phyloP scores from a whole-genome alignment of 257 asterid species.

The Plantago elongata region DNA sequence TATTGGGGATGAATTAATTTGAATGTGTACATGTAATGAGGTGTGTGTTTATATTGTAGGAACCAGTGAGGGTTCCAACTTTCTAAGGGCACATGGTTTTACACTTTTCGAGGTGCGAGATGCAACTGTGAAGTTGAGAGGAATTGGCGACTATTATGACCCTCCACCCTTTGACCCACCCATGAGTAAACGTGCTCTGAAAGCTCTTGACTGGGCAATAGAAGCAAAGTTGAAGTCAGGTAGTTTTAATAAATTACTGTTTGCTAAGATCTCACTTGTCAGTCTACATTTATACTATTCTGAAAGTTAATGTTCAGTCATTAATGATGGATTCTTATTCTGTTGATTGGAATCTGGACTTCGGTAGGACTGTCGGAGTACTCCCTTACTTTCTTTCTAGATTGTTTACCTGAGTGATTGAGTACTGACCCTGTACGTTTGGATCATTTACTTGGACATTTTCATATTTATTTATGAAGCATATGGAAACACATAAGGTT shows the following conservation, averaged over 20 bases:
- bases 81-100: conserved; percentile 73
- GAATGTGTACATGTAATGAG: too few relatives aligned
- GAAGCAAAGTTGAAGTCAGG: conserved; percentile 88
- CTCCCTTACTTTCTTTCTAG: too few relatives aligned
- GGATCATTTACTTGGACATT: too few relatives aligned
- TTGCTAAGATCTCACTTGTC: not conserved
- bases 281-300: not conserved
- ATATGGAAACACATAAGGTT: too few relatives aligned
- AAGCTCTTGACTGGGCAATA: conserved; percentile 85
- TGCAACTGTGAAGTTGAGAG: conserved; percentile 56
- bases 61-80: conserved; percentile 80
- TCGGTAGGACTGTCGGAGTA: too few relatives aligned
- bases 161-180: conserved; percentile 88
- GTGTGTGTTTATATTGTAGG: conserved; percentile 42
- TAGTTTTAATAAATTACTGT: conserved; percentile 14
- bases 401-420: too few relatives aligned
- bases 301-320: not conserved
- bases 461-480: too few relatives aligned
- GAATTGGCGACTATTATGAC: conserved; percentile 62
- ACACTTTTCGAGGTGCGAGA: conserved; percentile 70
- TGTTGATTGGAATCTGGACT: not conserved
- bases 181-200: conserved; percentile 78
- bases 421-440: too few relatives aligned
- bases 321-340: not conserved
- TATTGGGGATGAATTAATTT: not conserved